These are phyloP conservation scores for Schoenoplectus tabernaemontani DNA, from an alignment of 202 grass and related monocot genomes.

Conservation along the genomic window DNA sequence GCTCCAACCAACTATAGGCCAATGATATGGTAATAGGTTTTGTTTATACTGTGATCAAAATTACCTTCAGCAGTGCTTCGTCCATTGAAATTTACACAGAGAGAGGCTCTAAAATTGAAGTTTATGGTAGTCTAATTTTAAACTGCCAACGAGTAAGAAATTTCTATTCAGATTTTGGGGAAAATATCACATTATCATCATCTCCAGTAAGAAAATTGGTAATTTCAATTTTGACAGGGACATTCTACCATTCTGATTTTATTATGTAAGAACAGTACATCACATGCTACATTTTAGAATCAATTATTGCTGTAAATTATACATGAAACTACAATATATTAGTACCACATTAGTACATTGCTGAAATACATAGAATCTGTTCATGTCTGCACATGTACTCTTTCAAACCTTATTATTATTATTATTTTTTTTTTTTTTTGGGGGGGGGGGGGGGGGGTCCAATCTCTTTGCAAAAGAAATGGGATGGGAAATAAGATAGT, in stretches of 20 bases:
- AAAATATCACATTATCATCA: background rate
- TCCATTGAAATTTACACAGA: constrained; percentile 41
- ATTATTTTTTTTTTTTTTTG: too few species aligned
- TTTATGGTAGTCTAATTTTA: background rate
- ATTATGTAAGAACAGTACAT: background rate
- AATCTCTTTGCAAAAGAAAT: background rate
- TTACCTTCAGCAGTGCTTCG: constrained; percentile 29
- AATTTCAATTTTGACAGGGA: too few species aligned
- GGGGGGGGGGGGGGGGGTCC: too few species aligned
- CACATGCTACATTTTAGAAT: background rate
- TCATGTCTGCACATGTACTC: too few species aligned
- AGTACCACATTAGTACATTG: background rate
- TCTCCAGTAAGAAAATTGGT: background rate
- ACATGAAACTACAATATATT: background rate
- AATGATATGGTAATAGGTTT: background rate
- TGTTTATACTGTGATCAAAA: background rate
- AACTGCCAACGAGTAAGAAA: background rate
- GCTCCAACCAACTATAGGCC: background rate
- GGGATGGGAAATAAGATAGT: background rate
- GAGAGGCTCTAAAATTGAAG: background rate
- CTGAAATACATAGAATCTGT: background rate
- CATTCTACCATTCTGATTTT: background rate
- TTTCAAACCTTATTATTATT: too few species aligned
- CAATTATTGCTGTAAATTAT: background rate
- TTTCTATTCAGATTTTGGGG: background rate